Conservation (phyloP, 768 basidiomycete genomes). For the Boletus rubroflammeus region DNA sequence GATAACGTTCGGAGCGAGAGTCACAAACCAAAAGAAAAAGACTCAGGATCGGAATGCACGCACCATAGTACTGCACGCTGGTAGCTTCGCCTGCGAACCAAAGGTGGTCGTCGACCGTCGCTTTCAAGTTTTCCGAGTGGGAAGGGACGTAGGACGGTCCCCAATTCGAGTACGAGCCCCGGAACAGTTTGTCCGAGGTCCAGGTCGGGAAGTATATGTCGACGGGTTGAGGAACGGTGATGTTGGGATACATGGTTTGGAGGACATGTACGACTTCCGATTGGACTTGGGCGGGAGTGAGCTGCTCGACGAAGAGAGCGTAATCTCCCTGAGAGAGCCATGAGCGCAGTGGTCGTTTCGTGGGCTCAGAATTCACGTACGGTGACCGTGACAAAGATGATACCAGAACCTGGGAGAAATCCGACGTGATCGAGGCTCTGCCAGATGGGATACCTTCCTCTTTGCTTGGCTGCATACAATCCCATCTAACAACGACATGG, state of each 20-base stretch:
- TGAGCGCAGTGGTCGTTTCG: background rate
- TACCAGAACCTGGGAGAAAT: conserved; percentile 58
- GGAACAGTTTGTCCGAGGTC: conserved; percentile 45
- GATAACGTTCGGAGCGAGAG: background rate
- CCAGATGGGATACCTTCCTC: conserved; percentile 65
- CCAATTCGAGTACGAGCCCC: conserved; percentile 62
- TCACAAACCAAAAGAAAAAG: background rate
- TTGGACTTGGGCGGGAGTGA: conserved; percentile 46
- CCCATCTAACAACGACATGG: conserved; percentile 29
- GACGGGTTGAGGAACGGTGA: conserved; percentile 49
- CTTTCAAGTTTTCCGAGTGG: conserved; percentile 52
- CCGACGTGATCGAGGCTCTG: conserved; percentile 55
- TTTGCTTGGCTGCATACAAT: conserved; percentile 52
- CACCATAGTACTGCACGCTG: conserved; percentile 55
- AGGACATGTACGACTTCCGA: conserved; percentile 53
- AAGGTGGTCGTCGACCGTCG: conserved; percentile 46
- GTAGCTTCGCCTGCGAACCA: conserved; percentile 66
- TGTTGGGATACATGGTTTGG: conserved; percentile 52
- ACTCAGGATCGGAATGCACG: conserved; percentile 10
- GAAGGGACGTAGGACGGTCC: conserved; percentile 52
- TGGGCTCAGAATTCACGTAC: conserved; percentile 5
- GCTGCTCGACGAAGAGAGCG: conserved; percentile 52
- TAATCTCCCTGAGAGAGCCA: conserved; percentile 48
- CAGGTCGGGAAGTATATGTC: conserved; percentile 57
- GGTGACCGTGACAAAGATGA: conserved; percentile 34